These are phyloP conservation scores for Juglanconis sp. DNA, from an alignment of 2,329 filamentous ascomycete species.

Conservation along the genomic window DNA sequence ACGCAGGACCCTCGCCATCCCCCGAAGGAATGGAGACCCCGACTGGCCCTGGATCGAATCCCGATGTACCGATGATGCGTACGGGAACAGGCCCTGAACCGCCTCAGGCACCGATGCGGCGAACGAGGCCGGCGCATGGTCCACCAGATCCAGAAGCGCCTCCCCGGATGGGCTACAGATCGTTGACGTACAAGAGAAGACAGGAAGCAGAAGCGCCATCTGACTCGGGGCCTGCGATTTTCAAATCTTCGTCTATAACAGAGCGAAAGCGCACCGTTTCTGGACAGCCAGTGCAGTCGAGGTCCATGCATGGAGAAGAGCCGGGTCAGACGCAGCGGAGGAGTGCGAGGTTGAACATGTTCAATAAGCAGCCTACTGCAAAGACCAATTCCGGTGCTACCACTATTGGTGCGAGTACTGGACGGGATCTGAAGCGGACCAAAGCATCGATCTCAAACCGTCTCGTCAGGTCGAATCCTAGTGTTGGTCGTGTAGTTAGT, in stretches of 20 bases:
- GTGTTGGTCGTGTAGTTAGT: conserved; percentile 81
- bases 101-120: conserved; percentile 50
- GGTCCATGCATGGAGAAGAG: conserved; percentile 54
- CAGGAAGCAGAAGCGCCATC: conserved; percentile 37
- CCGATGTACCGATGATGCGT: conserved; percentile 35
- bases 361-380: conserved; percentile 65
- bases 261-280: conserved; percentile 92
- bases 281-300: conserved; percentile 64
- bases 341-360: conserved; percentile 67
- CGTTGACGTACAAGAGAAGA: conserved; percentile 40
- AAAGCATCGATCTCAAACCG: conserved; percentile 64
- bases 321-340: conserved; percentile 62
- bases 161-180: conserved; percentile 60
- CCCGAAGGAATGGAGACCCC: conserved; percentile 64
- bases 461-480: conserved; percentile 65
- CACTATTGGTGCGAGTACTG: conserved; percentile 56
- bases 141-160: conserved; percentile 55
- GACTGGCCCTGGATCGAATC: conserved; percentile 40
- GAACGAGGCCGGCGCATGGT: conserved; percentile 50
- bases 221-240: conserved; percentile 37
- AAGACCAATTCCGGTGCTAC: conserved; percentile 59
- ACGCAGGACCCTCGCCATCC: conserved; percentile 35
- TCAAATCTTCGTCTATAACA: conserved; percentile 42
- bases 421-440: conserved; percentile 78
- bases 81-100: conserved; percentile 37